Evolutionary conservation across 768 basidiomycete genomes (phyloP).

Genomic region (Boletus fagicola): DNA sequence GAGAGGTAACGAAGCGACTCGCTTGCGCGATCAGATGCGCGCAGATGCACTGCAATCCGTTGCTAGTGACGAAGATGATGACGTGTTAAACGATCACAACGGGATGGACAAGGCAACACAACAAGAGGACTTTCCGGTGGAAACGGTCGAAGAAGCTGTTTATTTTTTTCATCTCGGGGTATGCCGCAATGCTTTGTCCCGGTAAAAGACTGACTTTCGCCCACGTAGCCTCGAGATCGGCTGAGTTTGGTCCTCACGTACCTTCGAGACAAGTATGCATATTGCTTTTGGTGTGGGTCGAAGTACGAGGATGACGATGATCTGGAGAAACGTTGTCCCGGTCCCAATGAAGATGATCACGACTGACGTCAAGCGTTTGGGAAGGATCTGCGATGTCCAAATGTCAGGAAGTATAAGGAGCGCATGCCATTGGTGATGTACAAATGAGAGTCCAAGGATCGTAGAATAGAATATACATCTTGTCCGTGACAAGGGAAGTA

Average conservation of each 20-base stretch:
- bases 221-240: slow-evolving; percentile 63
- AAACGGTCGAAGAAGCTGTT: slow-evolving; percentile 62
- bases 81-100: slow-evolving; percentile 22
- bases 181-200: slow-evolving; percentile 19
- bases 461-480: slow-evolving; percentile 16
- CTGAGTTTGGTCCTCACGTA: slow-evolving; percentile 67
- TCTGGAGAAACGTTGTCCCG: slow-evolving; percentile 67
- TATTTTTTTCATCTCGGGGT: slow-evolving; percentile 70
- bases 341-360: slow-evolving; percentile 73
- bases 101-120: slow-evolving; percentile 20
- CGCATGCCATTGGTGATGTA: slow-evolving; percentile 29
- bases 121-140: slow-evolving; percentile 44
- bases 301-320: slow-evolving; percentile 63
- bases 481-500: slow-evolving; percentile 21
- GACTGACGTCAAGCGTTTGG: slow-evolving; percentile 46
- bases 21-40: slow-evolving; percentile 72
- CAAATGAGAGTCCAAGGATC: slow-evolving; percentile 30
- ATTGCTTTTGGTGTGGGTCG: slow-evolving; percentile 90
- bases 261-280: slow-evolving; percentile 66
- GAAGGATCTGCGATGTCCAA: not conserved
- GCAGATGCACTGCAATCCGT: slow-evolving; percentile 64
- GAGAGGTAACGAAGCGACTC: slow-evolving; percentile 34
- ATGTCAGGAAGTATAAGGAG: slow-evolving; percentile 12
- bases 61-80: slow-evolving; percentile 35
- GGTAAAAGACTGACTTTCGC: slow-evolving; percentile 12